Conservation (phyloP, 1,284 basidiomycete species). For the Pascua guehoae region DNA sequence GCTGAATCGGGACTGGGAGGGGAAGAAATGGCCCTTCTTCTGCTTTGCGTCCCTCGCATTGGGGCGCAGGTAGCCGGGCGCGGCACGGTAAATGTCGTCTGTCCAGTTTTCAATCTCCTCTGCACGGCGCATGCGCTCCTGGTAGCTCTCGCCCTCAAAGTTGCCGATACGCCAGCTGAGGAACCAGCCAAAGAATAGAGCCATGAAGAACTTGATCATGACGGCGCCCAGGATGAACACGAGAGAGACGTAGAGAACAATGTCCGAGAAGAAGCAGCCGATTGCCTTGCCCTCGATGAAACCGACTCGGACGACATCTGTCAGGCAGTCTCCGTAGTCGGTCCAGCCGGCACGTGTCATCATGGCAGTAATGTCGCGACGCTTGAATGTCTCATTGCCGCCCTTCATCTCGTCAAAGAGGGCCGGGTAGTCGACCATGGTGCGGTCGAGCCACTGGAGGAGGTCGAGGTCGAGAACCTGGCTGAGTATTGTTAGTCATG, state of each 20-base stretch:
- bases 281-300: constrained; percentile 92
- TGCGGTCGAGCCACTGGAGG: constrained; percentile 74
- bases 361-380: constrained; percentile 79
- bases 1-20: constrained; percentile 81
- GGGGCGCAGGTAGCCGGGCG: constrained; percentile 85
- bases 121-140: constrained; percentile 86
- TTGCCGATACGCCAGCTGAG: constrained; percentile 89
- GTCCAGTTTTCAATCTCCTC: constrained; percentile 95
- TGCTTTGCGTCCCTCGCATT: constrained; percentile 64
- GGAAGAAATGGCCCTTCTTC: constrained; percentile 60
- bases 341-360: constrained; percentile 62
- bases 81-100: constrained; percentile 90
- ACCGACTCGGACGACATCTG: constrained; percentile 80
- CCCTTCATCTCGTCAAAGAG: constrained; percentile 75
- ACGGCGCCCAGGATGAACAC: constrained; percentile 98
- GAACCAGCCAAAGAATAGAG: constrained; percentile 96
- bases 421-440: constrained; percentile 73
- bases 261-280: constrained; percentile 90
- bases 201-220: constrained; percentile 91
- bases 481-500: constrained; percentile 50
- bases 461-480: constrained; percentile 82
- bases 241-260: constrained; percentile 91
- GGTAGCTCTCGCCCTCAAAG: constrained; percentile 89
- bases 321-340: constrained; percentile 72
- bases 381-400: constrained; percentile 68